These are phyloP conservation scores for Aspergillus cejpii DNA, from an alignment of 2,329 filamentous ascomycete species.

Conservation along the genomic window DNA sequence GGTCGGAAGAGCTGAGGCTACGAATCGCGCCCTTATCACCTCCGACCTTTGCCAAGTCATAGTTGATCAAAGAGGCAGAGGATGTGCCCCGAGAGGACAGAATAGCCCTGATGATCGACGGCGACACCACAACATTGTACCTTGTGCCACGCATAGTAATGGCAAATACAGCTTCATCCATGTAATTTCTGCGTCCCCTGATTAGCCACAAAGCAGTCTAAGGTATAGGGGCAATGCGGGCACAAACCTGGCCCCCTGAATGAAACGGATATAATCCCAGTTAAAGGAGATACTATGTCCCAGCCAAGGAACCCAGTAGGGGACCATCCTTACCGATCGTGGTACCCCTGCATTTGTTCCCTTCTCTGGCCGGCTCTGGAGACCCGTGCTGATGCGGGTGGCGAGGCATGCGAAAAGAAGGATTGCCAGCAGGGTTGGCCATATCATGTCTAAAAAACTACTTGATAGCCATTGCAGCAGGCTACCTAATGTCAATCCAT, in stretches of 20 bases:
- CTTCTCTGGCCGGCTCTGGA: slow-evolving; percentile 26
- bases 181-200: slow-evolving; percentile 27
- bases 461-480: slow-evolving; percentile 20
- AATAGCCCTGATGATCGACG: slow-evolving; percentile 41
- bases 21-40: slow-evolving; percentile 37
- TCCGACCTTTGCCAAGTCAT: slow-evolving; percentile 39
- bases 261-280: slow-evolving; percentile 41
- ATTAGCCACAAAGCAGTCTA: slow-evolving; percentile 10
- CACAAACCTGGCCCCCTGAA: slow-evolving; percentile 39
- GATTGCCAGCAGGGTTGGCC: slow-evolving; percentile 24
- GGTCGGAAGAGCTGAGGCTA: slow-evolving; percentile 27
- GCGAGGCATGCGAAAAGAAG: slow-evolving; percentile 31
- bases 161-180: slow-evolving; percentile 41
- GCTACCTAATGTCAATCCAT: slow-evolving; percentile 17
- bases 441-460: slow-evolving; percentile 16
- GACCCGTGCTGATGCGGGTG: slow-evolving; percentile 36
- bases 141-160: slow-evolving; percentile 46
- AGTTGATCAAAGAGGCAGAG: slow-evolving; percentile 26
- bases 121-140: slow-evolving; percentile 47
- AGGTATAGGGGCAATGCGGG: neutral
- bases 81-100: slow-evolving; percentile 29
- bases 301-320: slow-evolving; percentile 56
- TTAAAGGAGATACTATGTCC: slow-evolving; percentile 49
- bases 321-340: slow-evolving; percentile 43
- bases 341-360: slow-evolving; percentile 17